These are phyloP conservation scores for Mycena haematopus DNA, from an alignment of 768 basidiomycete genomes.

Conservation along the genomic window DNA sequence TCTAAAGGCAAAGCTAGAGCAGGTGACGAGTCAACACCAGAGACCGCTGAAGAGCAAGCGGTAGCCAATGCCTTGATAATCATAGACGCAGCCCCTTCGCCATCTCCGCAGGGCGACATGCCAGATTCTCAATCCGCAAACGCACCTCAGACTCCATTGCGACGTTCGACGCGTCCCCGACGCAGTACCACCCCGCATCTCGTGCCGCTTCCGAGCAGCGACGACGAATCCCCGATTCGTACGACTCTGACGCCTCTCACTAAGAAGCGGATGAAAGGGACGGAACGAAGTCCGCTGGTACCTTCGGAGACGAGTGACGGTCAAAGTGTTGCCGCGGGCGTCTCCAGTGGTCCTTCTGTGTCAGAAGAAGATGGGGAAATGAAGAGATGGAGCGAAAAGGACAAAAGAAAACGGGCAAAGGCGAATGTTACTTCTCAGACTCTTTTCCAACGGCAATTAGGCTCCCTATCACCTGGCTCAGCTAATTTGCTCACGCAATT, in stretches of 20 bases:
- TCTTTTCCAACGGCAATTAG: conserved; percentile 48
- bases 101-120: neutral
- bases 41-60: conserved; percentile 27
- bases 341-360: neutral
- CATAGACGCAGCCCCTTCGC: conserved; percentile 1
- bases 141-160: conserved; percentile 37
- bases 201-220: conserved; percentile 26
- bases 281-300: conserved; percentile 12
- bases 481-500: conserved; percentile 47
- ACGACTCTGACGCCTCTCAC: conserved; percentile 10
- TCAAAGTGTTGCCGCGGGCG: neutral
- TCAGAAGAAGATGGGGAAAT: conserved; percentile 19
- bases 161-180: conserved; percentile 48
- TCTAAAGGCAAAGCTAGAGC: conserved; percentile 11
- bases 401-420: conserved; percentile 32
- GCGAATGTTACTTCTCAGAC: conserved; percentile 24
- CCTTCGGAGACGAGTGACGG: conserved; percentile 8
- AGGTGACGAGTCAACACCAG: conserved; percentile 14
- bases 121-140: neutral
- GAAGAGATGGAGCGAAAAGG: conserved; percentile 18
- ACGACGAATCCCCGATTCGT: conserved; percentile 18
- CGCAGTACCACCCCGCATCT: conserved; percentile 41
- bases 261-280: conserved; percentile 18
- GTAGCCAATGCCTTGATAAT: conserved; percentile 23
- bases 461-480: conserved; percentile 69